Conservation (phyloP, 352 stramenopile species). For the Halophytophthora polymorphica region DNA sequence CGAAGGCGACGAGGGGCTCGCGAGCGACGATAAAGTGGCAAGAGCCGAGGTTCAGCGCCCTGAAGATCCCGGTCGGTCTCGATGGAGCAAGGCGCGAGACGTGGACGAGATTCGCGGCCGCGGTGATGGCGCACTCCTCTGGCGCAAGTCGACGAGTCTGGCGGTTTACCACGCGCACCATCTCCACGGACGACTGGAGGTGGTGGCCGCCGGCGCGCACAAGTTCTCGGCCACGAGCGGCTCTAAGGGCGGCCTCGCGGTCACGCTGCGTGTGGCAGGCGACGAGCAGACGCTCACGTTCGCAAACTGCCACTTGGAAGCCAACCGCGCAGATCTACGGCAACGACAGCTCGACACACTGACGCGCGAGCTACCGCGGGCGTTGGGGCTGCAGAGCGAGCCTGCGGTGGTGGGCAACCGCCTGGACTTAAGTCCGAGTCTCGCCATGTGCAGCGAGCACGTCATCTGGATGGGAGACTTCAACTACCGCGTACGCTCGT, state of each 20-base stretch:
- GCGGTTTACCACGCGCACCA: constrained; percentile 49
- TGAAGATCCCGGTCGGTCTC: not conserved
- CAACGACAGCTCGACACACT: constrained; percentile 55
- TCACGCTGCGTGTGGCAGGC: constrained; percentile 37
- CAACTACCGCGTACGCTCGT: constrained; percentile 64
- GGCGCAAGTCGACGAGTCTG: constrained; percentile 64
- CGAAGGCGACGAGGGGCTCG: constrained; percentile 13
- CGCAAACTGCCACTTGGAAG: constrained; percentile 68
- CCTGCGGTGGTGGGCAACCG: not conserved
- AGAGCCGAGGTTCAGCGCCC: not conserved
- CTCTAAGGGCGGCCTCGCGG: constrained; percentile 60
- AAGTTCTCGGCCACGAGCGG: constrained; percentile 56
- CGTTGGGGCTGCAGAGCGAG: constrained; percentile 22
- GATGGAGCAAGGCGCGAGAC: constrained; percentile 16
- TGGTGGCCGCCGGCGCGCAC: constrained; percentile 46
- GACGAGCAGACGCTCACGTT: constrained; percentile 60
- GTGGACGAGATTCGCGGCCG: constrained; percentile 49
- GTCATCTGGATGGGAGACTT: constrained; percentile 83
- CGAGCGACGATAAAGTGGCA: constrained; percentile 1
- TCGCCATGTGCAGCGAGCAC: constrained; percentile 65
- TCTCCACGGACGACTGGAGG: constrained; percentile 33
- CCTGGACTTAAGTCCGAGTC: constrained; percentile 16
- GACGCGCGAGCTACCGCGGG: constrained; percentile 37
- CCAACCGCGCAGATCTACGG: constrained; percentile 46
- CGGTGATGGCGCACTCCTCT: constrained; percentile 61